These are phyloP conservation scores for Penicillium griseofulvum DNA, from an alignment of 2,329 filamentous ascomycete genomes.

Conservation along the genomic window DNA sequence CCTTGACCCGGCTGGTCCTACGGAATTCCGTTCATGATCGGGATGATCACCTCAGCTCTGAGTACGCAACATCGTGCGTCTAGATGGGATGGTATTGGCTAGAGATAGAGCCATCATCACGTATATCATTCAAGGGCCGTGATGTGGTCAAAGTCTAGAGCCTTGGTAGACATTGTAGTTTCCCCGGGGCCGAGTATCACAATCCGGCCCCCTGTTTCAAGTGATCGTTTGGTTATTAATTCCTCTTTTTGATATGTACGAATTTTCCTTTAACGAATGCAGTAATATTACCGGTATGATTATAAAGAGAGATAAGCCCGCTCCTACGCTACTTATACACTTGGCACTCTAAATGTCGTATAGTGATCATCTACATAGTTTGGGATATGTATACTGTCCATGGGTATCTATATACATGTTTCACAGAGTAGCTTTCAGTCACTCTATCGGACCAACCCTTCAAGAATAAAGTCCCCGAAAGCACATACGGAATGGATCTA, in stretches of 20 bases:
- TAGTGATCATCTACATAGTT: neutral
- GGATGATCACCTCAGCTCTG: neutral
- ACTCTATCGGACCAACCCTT: neutral
- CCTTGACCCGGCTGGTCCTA: neutral
- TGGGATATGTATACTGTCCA: too few species aligned
- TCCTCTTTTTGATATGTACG: neutral
- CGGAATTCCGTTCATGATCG: neutral
- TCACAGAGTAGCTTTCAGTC: neutral
- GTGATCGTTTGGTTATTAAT: neutral
- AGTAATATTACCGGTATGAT: neutral
- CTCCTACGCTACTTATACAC: neutral
- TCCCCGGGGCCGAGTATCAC: neutral
- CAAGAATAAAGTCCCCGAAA: too few species aligned
- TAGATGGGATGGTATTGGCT: neutral
- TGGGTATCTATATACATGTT: neutral
- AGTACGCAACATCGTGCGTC: neutral
- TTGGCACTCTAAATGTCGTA: too few species aligned
- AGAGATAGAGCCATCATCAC: neutral
- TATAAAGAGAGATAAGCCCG: neutral
- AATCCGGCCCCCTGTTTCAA: neutral
- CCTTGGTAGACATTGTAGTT: neutral
- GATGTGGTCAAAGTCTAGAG: neutral
- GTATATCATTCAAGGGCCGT: neutral
- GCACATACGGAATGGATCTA: neutral
- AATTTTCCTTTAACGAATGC: neutral